Evolutionary conservation across 257 asterid genomes (phyloP).

Genomic region (Nicotiana sylvestris): DNA sequence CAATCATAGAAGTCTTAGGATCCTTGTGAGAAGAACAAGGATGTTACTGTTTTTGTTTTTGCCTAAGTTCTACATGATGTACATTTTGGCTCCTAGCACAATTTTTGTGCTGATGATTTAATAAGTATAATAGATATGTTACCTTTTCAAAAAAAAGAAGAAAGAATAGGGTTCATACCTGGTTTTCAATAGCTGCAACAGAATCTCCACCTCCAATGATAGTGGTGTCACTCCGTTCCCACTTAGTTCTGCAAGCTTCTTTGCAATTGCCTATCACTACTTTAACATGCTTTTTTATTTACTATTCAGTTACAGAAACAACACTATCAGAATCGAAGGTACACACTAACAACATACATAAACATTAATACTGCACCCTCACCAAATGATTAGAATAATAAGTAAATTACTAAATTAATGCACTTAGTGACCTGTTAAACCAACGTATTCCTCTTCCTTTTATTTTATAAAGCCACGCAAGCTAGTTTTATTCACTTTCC

Average conservation of each 20-base stretch:
- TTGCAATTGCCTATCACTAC: slow-evolving; percentile 55
- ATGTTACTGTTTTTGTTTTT: too few species aligned
- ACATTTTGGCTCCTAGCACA: too few species aligned
- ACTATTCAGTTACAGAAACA: background rate
- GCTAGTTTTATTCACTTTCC: background rate
- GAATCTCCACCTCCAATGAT: slow-evolving; percentile 94
- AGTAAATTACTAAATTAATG: background rate
- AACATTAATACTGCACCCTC: background rate
- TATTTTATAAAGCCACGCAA: background rate
- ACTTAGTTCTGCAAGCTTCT: slow-evolving; percentile 77
- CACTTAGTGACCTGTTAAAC: background rate
- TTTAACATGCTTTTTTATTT: background rate
- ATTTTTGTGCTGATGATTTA: too few species aligned
- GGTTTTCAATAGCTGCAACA: slow-evolving; percentile 83
- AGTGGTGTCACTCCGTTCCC: slow-evolving; percentile 73
- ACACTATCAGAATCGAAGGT: background rate
- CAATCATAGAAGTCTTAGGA: too few species aligned
- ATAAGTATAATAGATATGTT: too few species aligned
- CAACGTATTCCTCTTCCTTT: background rate
- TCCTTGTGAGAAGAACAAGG: too few species aligned
- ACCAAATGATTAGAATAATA: background rate
- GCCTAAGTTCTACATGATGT: too few species aligned
- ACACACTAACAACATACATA: background rate
- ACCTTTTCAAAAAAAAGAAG: background rate
- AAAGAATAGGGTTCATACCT: too few species aligned